Conservation (phyloP, 1,284 basidiomycete species). For the Apiotrichum porosum region DNA sequence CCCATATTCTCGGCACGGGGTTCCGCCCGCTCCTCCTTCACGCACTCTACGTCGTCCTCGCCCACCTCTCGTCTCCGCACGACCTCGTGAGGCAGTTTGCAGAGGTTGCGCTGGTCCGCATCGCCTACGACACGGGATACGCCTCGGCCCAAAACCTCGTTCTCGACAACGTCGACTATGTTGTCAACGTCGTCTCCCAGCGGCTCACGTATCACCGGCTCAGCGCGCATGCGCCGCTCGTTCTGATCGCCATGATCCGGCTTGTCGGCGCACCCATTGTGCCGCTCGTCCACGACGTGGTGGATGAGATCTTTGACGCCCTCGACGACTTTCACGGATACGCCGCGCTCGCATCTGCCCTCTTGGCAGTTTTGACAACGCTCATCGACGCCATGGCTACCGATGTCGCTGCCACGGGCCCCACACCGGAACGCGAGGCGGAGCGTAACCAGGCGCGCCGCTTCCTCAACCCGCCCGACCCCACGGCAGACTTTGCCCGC, state of each 20-base stretch:
- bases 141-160: conserved; percentile 77
- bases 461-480: conserved; percentile 37
- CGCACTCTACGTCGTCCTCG: conserved; percentile 74
- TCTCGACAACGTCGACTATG: conserved; percentile 89
- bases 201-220: conserved; percentile 70
- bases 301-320: conserved; percentile 91
- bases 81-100: conserved; percentile 66
- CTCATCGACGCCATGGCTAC: conserved; percentile 78
- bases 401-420: conserved; percentile 53
- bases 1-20: conserved; percentile 54
- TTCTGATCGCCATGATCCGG: conserved; percentile 73
- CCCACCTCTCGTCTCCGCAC: conserved; percentile 67
- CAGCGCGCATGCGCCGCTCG: conserved; percentile 56
- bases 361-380: conserved; percentile 67
- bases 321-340: conserved; percentile 92
- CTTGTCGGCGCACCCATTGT: conserved; percentile 80
- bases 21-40: conserved; percentile 68
- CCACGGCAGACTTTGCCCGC: conserved; percentile 43
- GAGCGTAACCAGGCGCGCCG: conserved; percentile 43
- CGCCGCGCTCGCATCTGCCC: conserved; percentile 50
- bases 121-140: conserved; percentile 68
- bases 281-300: conserved; percentile 78
- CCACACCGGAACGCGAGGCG: conserved; percentile 18
- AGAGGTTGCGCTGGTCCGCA: conserved; percentile 61
- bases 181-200: conserved; percentile 78